Evolutionary conservation across 345 rosid genomes (phyloP), one percentile per base, ranked within the genome.

Genomic region (Cardamine occulta): DNA sequence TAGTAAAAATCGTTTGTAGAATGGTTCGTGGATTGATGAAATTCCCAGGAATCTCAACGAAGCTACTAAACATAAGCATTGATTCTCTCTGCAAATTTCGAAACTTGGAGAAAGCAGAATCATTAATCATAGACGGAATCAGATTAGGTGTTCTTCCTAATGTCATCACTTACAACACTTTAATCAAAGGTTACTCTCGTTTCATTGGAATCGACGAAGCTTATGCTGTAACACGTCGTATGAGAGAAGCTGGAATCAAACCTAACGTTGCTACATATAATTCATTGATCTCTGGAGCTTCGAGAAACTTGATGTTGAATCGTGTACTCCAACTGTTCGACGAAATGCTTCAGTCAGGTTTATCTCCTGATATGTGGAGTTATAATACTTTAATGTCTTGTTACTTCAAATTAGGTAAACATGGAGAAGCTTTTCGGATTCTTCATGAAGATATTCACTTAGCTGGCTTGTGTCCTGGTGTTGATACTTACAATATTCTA

Each of bases 331-430:
- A 86, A 32, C 81, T 93, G 87, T 87, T 93, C 72, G 96, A 89
- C 2, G 98, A 93, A 89, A 93, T 91, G 97, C 77, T 80, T 45
- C 74, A 69, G 0, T 56, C 65, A 34, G 88, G 88, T 24, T 64
- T 93, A 51, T 32, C 62, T 60, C 93, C 97, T 0, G 88, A 93
- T 82, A 37, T 84, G 49, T 87, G 91, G 86, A 89, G 88, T 77
- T 93, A 86, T 67, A 93, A 93, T 54, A 83, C 84, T 55, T 60
- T 93, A 74, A 89, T 89, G 91, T 88, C 86, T 78, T 85, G 88
- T 62, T 79, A 86, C 70, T 88, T 91, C 71, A 85, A 82, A 61
- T 28, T 82, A 24, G 96, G 92, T 8, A 84, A 74, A 34, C 86
- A 88, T 0, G 84, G 83, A 3, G 87, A 84, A 61, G 96, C 94